Conservation (phyloP, 2,329 filamentous ascomycete species). For the Blastomyces emzantsi region DNA sequence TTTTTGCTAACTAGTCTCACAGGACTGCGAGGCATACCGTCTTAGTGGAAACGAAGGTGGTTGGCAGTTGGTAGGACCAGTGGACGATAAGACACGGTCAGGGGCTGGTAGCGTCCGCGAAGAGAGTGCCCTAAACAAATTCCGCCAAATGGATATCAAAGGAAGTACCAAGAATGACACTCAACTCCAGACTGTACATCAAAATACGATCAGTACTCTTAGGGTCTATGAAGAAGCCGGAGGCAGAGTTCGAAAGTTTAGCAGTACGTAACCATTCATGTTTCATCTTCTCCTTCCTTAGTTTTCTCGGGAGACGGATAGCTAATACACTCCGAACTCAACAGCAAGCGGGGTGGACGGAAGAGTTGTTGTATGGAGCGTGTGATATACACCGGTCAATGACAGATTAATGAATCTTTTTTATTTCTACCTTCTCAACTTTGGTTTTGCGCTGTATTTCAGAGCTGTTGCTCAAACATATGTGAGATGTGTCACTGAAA, state of each 20-base stretch:
- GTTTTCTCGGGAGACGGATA: not conserved
- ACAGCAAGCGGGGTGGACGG: constrained; percentile 75
- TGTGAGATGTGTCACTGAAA: not conserved
- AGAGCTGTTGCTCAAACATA: not conserved
- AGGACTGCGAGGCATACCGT: constrained; percentile 76
- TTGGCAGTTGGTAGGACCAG: constrained; percentile 73
- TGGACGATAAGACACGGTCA: constrained; percentile 63
- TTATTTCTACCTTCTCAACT: not conserved
- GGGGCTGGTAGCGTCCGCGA: constrained; percentile 57
- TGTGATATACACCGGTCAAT: constrained; percentile 35
- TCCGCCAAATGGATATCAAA: constrained; percentile 96
- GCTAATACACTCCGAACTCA: constrained; percentile 16
- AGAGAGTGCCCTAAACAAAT: constrained; percentile 96
- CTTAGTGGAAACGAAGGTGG: constrained; percentile 69
- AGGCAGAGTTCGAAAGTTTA: constrained; percentile 65
- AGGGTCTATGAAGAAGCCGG: constrained; percentile 62
- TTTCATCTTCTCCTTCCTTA: constrained; percentile 13
- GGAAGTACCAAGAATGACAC: constrained; percentile 88
- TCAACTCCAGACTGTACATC: constrained; percentile 88
- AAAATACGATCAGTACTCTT: constrained; percentile 88
- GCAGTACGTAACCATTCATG: constrained; percentile 52
- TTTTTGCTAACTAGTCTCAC: constrained; percentile 6
- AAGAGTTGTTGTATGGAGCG: constrained; percentile 68
- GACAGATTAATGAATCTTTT: not conserved
- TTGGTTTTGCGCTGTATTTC: not conserved